A percentile compares a stretch with the other conserved stretches of the same genome.
These are phyloP conservation scores for Mucor irregularis DNA, from an alignment of 371 early-diverging fungal genomes.

Conservation along the genomic window DNA sequence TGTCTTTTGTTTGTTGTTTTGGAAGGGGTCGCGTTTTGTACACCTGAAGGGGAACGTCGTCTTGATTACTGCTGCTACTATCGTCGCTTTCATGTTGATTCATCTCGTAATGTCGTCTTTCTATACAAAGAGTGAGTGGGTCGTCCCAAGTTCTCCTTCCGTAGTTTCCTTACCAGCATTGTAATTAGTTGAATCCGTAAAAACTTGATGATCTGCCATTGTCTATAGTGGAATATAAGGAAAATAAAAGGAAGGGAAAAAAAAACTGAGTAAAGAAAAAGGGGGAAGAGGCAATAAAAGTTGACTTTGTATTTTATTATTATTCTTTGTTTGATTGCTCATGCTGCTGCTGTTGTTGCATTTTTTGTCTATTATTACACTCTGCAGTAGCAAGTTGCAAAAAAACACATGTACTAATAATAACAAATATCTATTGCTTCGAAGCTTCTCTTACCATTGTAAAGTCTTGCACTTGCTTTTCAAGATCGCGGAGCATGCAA, in stretches of 20 bases:
- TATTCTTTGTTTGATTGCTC: background rate
- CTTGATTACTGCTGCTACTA: conserved; percentile 6
- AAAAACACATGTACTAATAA: no score
- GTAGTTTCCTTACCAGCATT: background rate
- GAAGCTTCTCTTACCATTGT: conserved; percentile 39
- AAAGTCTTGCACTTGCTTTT: conserved; percentile 46
- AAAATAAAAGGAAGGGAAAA: background rate
- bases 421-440: no score
- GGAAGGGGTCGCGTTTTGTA: conserved; percentile 14
- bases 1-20: background rate
- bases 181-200: background rate
- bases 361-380: background rate
- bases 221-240: background rate
- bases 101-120: conserved; percentile 1
- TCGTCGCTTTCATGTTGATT: background rate
- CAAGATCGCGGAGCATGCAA: conserved; percentile 37
- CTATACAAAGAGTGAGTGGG: background rate
- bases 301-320: background rate
- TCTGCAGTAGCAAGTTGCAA: no score
- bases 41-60: conserved; percentile 23
- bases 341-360: background rate
- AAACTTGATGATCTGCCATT: background rate
- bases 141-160: background rate
- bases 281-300: conserved; percentile 2
- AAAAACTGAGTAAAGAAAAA: conserved; percentile 3